Evolutionary conservation across 2,329 filamentous ascomycete species (phyloP), one percentile per base, ranked within the genome.

Genomic region (Tolypocladium capitatum): DNA sequence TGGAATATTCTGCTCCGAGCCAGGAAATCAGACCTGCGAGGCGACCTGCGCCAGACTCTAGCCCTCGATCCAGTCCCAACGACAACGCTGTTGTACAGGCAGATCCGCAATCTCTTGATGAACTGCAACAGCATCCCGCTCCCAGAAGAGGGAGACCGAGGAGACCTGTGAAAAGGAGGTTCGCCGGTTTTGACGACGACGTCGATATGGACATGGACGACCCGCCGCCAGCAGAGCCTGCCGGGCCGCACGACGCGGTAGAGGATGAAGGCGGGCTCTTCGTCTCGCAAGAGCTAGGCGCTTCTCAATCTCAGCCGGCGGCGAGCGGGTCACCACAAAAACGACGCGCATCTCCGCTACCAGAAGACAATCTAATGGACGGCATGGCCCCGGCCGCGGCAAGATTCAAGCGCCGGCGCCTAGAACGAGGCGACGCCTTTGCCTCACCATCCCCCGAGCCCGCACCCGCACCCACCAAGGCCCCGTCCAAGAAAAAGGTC

Each of bases 341-440:
- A 56, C 65, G 76, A 24, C 60, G 59, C 2, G 67, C 69, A 4
- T 66, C 70, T 2, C 64, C 67, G 5, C 53, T 68, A 0, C 63
- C 61, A 1, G 65, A 72, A 45, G 67, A 78, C 47, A 76, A 84
- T 41, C 65, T 84, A 9, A 78, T 91, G 62, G 81, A 88, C 14
- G 73, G 76, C 21, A 76, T 95, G 48, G 80, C 90, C 1, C 86
- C 89, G 0, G 86, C 83, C 1, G 81, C 86, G 4, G 80, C 84
- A 28, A 81, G 81, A 5, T 78, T 89, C 60, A 97, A 94, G 62
- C 80, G 82, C n/a, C 81, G 84, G 21, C 81, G 83, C 27, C 71
- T 86, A 20, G 81, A 78, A 51, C 73, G 74, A 45, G 74, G 76
- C 41, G 66, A 74, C 53, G 68, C 74, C 31, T 69, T 73, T 3